These are phyloP conservation scores for Rhodamnia argentea DNA, from an alignment of 345 rosid genomes.

Conservation along the genomic window DNA sequence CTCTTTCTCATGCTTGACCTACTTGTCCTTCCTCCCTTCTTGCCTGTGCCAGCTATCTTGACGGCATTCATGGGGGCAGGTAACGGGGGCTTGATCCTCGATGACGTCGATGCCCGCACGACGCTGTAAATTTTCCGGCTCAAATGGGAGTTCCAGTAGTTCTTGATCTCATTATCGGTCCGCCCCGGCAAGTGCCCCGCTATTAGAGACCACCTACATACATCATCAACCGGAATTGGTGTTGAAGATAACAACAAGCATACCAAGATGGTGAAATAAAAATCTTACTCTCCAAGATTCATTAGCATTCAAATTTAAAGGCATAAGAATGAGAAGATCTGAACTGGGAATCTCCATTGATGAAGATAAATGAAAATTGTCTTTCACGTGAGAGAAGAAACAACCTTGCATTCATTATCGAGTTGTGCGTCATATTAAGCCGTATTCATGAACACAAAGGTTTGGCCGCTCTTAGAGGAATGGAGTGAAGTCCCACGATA, in stretches of 20 bases:
- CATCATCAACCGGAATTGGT: not conserved
- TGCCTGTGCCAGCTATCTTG: constrained; percentile 2
- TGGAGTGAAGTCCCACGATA: not conserved
- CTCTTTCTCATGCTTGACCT: constrained; percentile 36
- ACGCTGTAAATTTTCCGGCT: constrained; percentile 53
- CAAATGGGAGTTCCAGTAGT: constrained; percentile 81
- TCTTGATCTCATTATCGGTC: constrained; percentile 89
- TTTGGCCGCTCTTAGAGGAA: not conserved
- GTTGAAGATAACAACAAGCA: not conserved
- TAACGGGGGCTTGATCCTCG: not conserved
- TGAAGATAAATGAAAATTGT: not conserved
- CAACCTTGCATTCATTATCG: not conserved
- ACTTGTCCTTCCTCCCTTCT: constrained; percentile 13
- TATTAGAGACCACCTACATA: constrained; percentile 69
- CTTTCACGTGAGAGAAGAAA: not conserved
- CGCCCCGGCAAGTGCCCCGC: constrained; percentile 78
- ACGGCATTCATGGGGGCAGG: not conserved
- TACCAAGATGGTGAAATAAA: not conserved
- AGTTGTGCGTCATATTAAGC: not conserved
- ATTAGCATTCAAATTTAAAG: not conserved
- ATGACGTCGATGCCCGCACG: not conserved
- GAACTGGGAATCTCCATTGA: not conserved
- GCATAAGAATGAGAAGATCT: not conserved
- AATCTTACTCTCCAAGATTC: not conserved
- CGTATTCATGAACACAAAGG: not conserved